Percentiles rank a stretch among this genome's conserved stretches.
Evolutionary conservation across 495 filamentous ascomycete genomes (phyloP).

Genomic region (Elasticomyces elasticus): DNA sequence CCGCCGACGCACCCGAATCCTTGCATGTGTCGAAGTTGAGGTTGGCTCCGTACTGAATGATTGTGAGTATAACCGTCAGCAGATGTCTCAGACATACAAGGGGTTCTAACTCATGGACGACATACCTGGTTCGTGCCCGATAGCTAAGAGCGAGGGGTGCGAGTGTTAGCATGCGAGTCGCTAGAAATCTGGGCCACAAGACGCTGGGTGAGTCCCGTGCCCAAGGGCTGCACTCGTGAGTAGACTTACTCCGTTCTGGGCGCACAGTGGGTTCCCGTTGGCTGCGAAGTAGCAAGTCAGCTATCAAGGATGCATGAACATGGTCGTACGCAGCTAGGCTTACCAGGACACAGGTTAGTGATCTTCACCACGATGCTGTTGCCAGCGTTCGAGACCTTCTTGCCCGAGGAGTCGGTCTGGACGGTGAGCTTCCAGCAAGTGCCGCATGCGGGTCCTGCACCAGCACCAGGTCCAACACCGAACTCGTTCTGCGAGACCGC

Average conservation of each 20-base stretch:
- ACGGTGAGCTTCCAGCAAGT: constrained; percentile 31
- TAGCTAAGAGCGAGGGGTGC: too few relatives aligned
- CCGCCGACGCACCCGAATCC: constrained; percentile 27
- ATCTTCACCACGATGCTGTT: constrained; percentile 29
- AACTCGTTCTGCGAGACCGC: constrained; percentile 33
- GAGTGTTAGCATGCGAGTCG: too few relatives aligned
- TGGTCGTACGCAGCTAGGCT: background rate
- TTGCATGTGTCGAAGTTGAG: constrained; percentile 36
- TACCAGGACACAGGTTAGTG: constrained; percentile 32
- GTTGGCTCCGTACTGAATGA: constrained; percentile 31
- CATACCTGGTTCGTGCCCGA: too few relatives aligned
- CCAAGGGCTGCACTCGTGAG: too few relatives aligned
- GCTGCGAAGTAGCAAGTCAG: too few relatives aligned
- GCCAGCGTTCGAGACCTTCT: constrained; percentile 18
- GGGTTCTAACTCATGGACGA: too few relatives aligned
- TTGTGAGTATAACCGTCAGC: too few relatives aligned
- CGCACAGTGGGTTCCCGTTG: constrained; percentile 29
- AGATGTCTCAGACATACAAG: too few relatives aligned
- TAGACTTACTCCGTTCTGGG: constrained; percentile 21
- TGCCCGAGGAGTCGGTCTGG: constrained; percentile 23
- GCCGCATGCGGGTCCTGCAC: constrained; percentile 30
- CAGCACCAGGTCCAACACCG: constrained; percentile 30
- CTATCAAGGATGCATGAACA: too few relatives aligned
- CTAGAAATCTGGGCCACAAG: too few relatives aligned
- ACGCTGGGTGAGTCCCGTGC: too few relatives aligned